Conservation (phyloP, 2,329 filamentous ascomycete species). For the Fusarium sp. region DNA sequence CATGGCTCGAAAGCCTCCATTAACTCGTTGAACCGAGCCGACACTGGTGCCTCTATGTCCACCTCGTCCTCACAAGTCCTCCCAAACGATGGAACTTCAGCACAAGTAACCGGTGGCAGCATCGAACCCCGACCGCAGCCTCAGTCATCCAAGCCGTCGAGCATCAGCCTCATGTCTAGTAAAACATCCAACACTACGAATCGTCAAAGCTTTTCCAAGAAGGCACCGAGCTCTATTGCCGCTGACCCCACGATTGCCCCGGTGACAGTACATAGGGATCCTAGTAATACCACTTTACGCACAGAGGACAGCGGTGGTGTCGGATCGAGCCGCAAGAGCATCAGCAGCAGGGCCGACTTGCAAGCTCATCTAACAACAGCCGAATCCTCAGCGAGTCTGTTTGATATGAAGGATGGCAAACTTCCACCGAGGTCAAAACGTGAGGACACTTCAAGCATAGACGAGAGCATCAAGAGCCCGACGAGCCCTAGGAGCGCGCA, state of each 20-base stretch:
- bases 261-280: constrained; percentile 62
- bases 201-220: constrained; percentile 56
- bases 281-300: constrained; percentile 54
- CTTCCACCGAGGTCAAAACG: constrained; percentile 50
- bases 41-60: constrained; percentile 50
- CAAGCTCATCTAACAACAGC: constrained; percentile 51
- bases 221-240: constrained; percentile 56
- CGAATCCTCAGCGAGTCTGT: constrained; percentile 52
- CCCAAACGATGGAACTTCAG: constrained; percentile 52
- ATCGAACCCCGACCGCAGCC: constrained; percentile 56
- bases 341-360: constrained; percentile 56
- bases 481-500: constrained; percentile 56
- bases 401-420: constrained; percentile 53
- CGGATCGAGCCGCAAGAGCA: constrained; percentile 54
- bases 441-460: constrained; percentile 59
- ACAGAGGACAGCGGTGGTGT: constrained; percentile 58
- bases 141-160: constrained; percentile 60
- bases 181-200: constrained; percentile 56
- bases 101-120: constrained; percentile 48
- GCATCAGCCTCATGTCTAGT: constrained; percentile 58
- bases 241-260: constrained; percentile 60
- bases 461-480: constrained; percentile 60
- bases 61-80: constrained; percentile 47
- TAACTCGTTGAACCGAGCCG: constrained; percentile 55
- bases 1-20: constrained; percentile 56